Base-by-base conservation (phyloP, 202 grass and related monocot genomes). In the Saccharum hybrid region DNA sequence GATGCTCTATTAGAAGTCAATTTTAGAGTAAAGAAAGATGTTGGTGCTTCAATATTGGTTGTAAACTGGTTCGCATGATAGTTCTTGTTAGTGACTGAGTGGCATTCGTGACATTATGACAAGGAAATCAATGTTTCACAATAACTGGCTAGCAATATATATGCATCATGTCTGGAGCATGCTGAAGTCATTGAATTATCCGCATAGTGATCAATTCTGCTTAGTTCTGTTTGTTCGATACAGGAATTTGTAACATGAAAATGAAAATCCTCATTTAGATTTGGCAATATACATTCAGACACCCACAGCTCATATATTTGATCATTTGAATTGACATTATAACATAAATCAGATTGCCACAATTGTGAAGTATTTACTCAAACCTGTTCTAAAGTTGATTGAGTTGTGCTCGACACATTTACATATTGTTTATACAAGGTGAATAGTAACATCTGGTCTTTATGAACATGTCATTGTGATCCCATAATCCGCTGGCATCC, bases 1-100 rank as follows among this genome's bases (percentile, higher is more conserved):
- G 21, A 71, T 71, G n/a, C 67, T 70, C 37, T 69, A 15, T 71
- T 45, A 71, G 40, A 21, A 71, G n/a, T 45, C 40, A 71, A 28
- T 8, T 28, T 46, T 71, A 46, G 68, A 45, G 68, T 13, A 49
- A 72, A 72, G 26, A 72, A 72, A 8, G 43, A 14, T 79, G 43
- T 51, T 54, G 18, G 19, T 36, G 11, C 64, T 80, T 68, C 12
- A 8, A 38, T 37, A 52, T 38, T 79, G 13, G 31, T 54, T 13
- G 4, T n/a, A 52, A 66, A 67, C 23, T 39, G 21, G 30, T 68
- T 54, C 30, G 10, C 16, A 21, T 16, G 63, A 80, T 54, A 66
- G 14, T 68, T 13, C 11, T 68, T 21, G 3, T 80, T 68, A 39
- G 75, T 49, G 40, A 12, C 19, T 31, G 41, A 36, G 5, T 78